Conservation (phyloP, 225 moss, liverwort and hornwort species). For the Pseudoscleropodium purum region DNA sequence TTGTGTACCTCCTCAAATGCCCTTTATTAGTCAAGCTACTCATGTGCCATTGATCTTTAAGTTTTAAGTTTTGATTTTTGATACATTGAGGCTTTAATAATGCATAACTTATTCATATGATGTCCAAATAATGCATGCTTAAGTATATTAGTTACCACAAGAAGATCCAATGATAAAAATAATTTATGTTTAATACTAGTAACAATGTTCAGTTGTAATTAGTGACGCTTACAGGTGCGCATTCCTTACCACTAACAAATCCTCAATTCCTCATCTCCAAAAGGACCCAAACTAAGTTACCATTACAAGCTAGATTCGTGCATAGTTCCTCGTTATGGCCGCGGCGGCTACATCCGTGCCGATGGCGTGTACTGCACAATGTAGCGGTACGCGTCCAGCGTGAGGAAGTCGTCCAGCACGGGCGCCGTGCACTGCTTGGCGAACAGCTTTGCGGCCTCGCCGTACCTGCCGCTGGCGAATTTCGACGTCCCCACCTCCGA, state of each 20-base stretch:
- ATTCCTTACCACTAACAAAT: no score
- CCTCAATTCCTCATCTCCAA: not conserved
- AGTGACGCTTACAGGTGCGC: not conserved
- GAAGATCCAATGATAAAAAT: not conserved
- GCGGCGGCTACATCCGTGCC: conserved; percentile 32
- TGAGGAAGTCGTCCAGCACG: conserved; percentile 66
- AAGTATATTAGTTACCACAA: not conserved
- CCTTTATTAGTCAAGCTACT: not conserved
- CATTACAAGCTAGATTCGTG: not conserved
- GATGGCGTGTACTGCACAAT: conserved; percentile 47
- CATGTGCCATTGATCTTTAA: accelerated
- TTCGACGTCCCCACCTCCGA: conserved; percentile 49
- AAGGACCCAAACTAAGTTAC: not conserved
- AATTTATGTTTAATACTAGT: not conserved
- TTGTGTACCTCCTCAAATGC: not conserved
- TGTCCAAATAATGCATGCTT: not conserved
- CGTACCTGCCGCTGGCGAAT: conserved; percentile 49
- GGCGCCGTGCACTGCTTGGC: conserved; percentile 63
- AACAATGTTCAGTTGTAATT: not conserved
- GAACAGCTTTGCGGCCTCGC: conserved; percentile 61
- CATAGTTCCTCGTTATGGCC: not conserved
- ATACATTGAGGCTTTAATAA: not conserved
- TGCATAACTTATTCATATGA: not conserved
- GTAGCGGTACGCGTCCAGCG: conserved; percentile 63
- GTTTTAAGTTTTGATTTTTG: not conserved